Conservation (phyloP, 2,329 filamentous ascomycete genomes). For the Arthrobotrys pseudoclavata region DNA sequence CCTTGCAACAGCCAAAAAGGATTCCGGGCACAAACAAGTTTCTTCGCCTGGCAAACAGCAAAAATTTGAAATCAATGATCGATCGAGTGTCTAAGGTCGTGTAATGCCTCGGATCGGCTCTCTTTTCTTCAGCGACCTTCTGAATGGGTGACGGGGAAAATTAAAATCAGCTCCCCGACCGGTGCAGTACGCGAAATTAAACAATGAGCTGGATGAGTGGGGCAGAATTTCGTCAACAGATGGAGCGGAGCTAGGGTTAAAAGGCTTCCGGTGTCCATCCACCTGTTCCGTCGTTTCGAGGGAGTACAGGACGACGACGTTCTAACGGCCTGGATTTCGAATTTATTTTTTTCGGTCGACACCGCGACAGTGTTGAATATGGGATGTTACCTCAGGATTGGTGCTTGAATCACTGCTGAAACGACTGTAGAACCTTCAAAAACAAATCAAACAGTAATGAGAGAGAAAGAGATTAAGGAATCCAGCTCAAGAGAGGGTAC, state of each 20-base stretch:
- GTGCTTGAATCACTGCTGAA: slow-evolving; percentile 43
- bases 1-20: slow-evolving; percentile 31
- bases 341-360: no score
- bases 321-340: slow-evolving; percentile 21
- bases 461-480: slow-evolving; percentile 5
- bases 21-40: slow-evolving; percentile 31
- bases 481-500: slow-evolving; percentile 10
- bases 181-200: slow-evolving; percentile 30
- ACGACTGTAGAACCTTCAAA: slow-evolving; percentile 27
- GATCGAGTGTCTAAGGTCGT: slow-evolving; percentile 33
- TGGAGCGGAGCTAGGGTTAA: slow-evolving; percentile 20
- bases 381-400: slow-evolving; percentile 11
- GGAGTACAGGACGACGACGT: slow-evolving; percentile 7
- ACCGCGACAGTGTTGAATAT: slow-evolving; percentile 16
- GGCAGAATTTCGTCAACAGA: slow-evolving; percentile 20
- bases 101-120: slow-evolving; percentile 19
- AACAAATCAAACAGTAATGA: slow-evolving; percentile 14
- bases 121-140: slow-evolving; percentile 34
- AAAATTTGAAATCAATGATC: slow-evolving; percentile 40
- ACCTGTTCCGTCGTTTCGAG: slow-evolving; percentile 42
- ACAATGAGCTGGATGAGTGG: slow-evolving; percentile 26
- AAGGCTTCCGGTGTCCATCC: slow-evolving; percentile 32
- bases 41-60: slow-evolving; percentile 39
- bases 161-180: slow-evolving; percentile 1
- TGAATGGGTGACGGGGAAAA: slow-evolving; percentile 29